A percentile compares a stretch with the other conserved stretches of the same genome.
These are phyloP conservation scores for Auricularia sp. DNA, from an alignment of 768 basidiomycete genomes.

Conservation along the genomic window DNA sequence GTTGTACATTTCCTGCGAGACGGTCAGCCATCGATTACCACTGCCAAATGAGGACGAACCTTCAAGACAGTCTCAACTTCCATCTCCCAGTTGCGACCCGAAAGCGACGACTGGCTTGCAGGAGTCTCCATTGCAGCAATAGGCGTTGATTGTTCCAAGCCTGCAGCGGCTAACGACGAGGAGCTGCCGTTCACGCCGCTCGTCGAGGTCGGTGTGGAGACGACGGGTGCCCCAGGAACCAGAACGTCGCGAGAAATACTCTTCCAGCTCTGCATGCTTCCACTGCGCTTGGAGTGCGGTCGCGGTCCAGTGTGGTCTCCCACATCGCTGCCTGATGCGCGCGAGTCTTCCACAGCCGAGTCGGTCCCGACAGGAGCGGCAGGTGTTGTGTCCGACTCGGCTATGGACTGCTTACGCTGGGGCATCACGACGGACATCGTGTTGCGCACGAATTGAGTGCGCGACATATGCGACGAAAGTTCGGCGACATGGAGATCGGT, in stretches of 20 bases:
- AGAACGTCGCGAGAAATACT: slow-evolving; percentile 59
- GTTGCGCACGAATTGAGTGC: slow-evolving; percentile 84
- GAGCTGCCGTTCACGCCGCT: neutral
- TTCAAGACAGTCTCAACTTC: slow-evolving; percentile 85
- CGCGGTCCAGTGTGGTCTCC: neutral
- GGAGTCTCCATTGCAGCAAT: slow-evolving; percentile 26
- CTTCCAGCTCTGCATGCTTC: slow-evolving; percentile 78
- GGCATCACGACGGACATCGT: slow-evolving; percentile 80
- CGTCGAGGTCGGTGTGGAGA: neutral
- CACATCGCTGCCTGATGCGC: neutral
- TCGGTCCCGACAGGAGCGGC: neutral
- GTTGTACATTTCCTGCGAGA: slow-evolving; percentile 78
- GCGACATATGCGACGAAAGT: slow-evolving; percentile 79
- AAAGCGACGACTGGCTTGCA: slow-evolving; percentile 46
- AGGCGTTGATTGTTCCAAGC: neutral
- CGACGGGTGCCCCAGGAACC: slow-evolving; percentile 25
- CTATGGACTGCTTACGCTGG: slow-evolving; percentile 38
- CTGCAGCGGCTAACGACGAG: neutral
- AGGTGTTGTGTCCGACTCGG: neutral
- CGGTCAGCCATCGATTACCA: neutral
- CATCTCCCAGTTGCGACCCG: slow-evolving; percentile 55
- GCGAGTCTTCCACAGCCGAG: neutral
- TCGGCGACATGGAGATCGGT: slow-evolving; percentile 97
- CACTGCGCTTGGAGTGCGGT: slow-evolving; percentile 59
- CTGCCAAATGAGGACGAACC: slow-evolving; percentile 28